phyloP scores from a whole-genome alignment of 805 yeast species.

The Zygosaccharomyces lentus region DNA sequence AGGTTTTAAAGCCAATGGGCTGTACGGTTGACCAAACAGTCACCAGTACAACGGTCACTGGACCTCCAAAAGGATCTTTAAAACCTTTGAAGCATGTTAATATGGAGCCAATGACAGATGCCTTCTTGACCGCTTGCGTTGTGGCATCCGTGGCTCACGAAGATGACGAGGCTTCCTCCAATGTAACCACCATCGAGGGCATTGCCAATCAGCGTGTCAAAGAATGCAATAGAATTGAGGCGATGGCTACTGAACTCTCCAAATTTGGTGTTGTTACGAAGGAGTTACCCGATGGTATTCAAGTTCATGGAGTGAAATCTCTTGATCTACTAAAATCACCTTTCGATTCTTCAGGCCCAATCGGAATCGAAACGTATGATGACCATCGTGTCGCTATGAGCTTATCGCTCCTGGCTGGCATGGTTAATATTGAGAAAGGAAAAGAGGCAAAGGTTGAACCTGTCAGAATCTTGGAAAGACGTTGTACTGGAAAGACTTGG shows the following conservation, averaged over 20 bases:
- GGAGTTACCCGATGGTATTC: constrained; percentile 91
- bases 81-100: constrained; percentile 73
- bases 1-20: constrained; percentile 93
- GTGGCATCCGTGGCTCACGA: constrained; percentile 87
- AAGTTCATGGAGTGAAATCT: constrained; percentile 64
- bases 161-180: constrained; percentile 38
- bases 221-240: constrained; percentile 93
- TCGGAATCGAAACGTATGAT: constrained; percentile 74
- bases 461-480: constrained; percentile 76
- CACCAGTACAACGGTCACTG: constrained; percentile 85
- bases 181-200: constrained; percentile 78
- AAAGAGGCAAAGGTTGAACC: constrained; percentile 33
- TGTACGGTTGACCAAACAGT: constrained; percentile 80
- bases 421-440: constrained; percentile 37
- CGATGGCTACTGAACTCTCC: constrained; percentile 84
- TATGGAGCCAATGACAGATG: constrained; percentile 99
- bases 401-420: constrained; percentile 80
- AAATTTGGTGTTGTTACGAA: constrained; percentile 85
- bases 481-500: constrained; percentile 97
- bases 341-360: constrained; percentile 36
- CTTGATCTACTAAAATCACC: constrained; percentile 52
- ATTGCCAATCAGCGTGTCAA: constrained; percentile 98
- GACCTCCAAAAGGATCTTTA: constrained; percentile 69
- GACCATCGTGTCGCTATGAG: constrained; percentile 99
- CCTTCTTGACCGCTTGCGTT: constrained; percentile 92